Conservation (phyloP, 805 yeast species). For the Saccharomycopsis sp. region DNA sequence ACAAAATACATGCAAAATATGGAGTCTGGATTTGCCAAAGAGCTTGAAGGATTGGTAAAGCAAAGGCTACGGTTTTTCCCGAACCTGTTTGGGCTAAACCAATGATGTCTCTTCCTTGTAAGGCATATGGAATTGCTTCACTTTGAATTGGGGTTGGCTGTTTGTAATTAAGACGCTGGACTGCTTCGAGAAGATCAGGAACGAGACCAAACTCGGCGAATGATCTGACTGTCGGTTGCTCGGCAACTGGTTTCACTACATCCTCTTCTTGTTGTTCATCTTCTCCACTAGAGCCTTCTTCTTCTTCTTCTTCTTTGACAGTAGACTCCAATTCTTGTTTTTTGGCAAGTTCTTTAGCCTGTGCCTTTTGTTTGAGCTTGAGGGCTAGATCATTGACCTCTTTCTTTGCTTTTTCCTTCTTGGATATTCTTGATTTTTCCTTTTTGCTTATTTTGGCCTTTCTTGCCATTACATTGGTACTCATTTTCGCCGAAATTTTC, state of each 20-base stretch:
- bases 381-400: slow-evolving; percentile 46
- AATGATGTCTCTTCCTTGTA: slow-evolving; percentile 85
- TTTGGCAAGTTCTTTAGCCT: slow-evolving; percentile 5
- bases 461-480: not conserved
- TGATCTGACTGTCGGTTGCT: slow-evolving; percentile 26
- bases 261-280: slow-evolving; percentile 11
- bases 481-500: slow-evolving; percentile 1
- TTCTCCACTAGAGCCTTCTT: not conserved
- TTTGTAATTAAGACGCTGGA: slow-evolving; percentile 63
- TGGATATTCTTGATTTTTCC: slow-evolving; percentile 18
- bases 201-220: slow-evolving; percentile 59
- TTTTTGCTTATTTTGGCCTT: not conserved
- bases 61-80: slow-evolving; percentile 98
- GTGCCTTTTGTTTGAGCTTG: slow-evolving; percentile 37
- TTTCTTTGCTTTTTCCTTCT: slow-evolving; percentile 27
- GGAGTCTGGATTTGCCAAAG: slow-evolving; percentile 87
- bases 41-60: slow-evolving; percentile 87
- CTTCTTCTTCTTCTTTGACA: not conserved
- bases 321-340: slow-evolving; percentile 23
- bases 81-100: slow-evolving; percentile 98
- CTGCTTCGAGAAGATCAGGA: slow-evolving; percentile 75
- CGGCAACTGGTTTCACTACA: slow-evolving; percentile 12
- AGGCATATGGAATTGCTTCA: slow-evolving; percentile 84
- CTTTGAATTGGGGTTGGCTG: slow-evolving; percentile 93
- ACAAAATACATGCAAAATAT: slow-evolving; percentile 80